Conservation (phyloP, 1,284 basidiomycete genomes). For the Xerocomus minutiporus region DNA sequence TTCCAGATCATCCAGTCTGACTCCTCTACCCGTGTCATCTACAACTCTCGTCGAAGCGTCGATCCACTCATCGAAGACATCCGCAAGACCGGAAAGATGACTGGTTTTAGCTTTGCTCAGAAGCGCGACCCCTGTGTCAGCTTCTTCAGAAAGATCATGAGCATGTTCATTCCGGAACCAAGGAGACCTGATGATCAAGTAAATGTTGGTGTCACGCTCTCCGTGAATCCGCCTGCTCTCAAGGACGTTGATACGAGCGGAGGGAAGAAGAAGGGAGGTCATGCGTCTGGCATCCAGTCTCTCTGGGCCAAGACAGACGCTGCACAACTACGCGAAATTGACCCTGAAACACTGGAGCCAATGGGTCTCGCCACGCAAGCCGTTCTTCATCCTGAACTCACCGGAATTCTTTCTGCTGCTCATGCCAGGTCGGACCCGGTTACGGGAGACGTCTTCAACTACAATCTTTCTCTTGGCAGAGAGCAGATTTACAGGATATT, state of each 20-base stretch:
- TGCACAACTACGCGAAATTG: slow-evolving; percentile 27
- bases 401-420: slow-evolving; percentile 34
- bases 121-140: slow-evolving; percentile 29
- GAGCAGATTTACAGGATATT: slow-evolving; percentile 32
- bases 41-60: slow-evolving; percentile 27
- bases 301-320: slow-evolving; percentile 35
- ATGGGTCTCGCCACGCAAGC: slow-evolving; percentile 27
- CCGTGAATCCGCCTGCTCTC: slow-evolving; percentile 30
- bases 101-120: slow-evolving; percentile 25
- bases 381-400: slow-evolving; percentile 31
- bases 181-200: slow-evolving; percentile 1
- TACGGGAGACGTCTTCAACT: slow-evolving; percentile 37
- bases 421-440: slow-evolving; percentile 36
- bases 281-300: slow-evolving; percentile 27
- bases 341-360: slow-evolving; percentile 36
- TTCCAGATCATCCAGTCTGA: slow-evolving; percentile 30
- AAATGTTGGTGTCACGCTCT: slow-evolving; percentile 29
- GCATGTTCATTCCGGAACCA: slow-evolving; percentile 24
- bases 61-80: slow-evolving; percentile 28
- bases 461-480: slow-evolving; percentile 26
- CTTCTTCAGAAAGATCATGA: slow-evolving; percentile 33
- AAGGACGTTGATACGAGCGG: slow-evolving; percentile 12
- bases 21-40: slow-evolving; percentile 22
- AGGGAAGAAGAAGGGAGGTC: slow-evolving; percentile 20
- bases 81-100: slow-evolving; percentile 21